Evolutionary conservation across 805 yeast genomes (phyloP), one percentile per base, ranked within the genome.

Genomic region (Sugiyamaella chiloensis): DNA sequence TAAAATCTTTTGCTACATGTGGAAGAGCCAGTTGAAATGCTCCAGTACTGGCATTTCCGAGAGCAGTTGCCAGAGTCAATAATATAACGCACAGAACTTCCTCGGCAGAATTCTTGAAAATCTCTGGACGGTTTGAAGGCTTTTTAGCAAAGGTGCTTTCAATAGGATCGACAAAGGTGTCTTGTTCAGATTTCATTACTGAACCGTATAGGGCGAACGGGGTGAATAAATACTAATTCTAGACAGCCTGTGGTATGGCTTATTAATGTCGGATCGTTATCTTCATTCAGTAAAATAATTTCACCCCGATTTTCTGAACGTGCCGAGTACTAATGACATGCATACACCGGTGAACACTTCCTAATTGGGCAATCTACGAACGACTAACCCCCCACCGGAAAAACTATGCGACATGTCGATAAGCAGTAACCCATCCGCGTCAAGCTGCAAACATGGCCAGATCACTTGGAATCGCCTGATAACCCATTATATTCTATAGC

Each of bases 11-110:
- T n/a, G 71, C 68, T 0, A 69, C 61, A 12, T 59, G 56, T 11
- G 65, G 58, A 19, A 73, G 57, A 20, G 72, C 63, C 4, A 70
- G 57, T 42, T 64, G 71, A 50, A 62, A 66, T 19, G 67, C 55
- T 3, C 72, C 68, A 1, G 63, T 44, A 14, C 35, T 40, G 16
- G 34, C 24, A 17, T 24, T 49, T 9, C 42, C 35, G 27, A 45
- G 27, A 4, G 34, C 46, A 7, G 52, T 39, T 11, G 52, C 52
- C 46, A 49, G 31, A 4, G 52, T 32, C 32, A 45, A 29, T 9
- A 49, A 14, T 9, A 20, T 4, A 9, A 44, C 9, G 23, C 45
- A 30, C 11, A 23, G 11, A 14, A 37, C 17, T 27, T 49, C 52
- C 12, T 49, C 50, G 19, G 26, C 16, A 8, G 32, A 20, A n/a